phyloP scores from a whole-genome alignment of 345 rosid genomes.

The Gossypium sturtianum region DNA sequence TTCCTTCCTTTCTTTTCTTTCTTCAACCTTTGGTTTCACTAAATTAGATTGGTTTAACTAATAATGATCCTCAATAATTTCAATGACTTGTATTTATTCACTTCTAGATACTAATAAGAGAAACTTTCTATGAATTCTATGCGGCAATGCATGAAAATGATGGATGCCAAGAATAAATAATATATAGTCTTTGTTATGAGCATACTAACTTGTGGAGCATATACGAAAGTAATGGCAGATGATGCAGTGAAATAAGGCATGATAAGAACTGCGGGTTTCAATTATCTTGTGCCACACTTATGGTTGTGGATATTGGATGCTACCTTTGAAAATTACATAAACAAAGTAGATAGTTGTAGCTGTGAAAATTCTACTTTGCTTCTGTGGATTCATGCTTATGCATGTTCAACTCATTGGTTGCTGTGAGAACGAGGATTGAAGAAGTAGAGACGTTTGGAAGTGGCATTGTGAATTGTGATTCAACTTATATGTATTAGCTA shows the following conservation, averaged over 20 bases:
- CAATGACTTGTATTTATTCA: background rate
- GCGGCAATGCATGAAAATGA: background rate
- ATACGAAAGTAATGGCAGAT: background rate
- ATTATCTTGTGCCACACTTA: background rate
- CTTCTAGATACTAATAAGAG: background rate
- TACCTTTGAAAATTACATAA: background rate
- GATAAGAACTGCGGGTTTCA: background rate
- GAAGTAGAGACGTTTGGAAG: background rate
- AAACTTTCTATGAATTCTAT: background rate
- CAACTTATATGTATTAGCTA: background rate
- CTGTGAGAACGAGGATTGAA: background rate
- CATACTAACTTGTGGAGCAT: too few species aligned
- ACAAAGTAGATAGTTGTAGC: background rate
- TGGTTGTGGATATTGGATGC: background rate
- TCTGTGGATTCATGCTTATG: background rate
- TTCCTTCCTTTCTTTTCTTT: background rate
- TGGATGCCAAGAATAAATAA: background rate
- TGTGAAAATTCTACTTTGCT: background rate
- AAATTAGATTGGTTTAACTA: background rate
- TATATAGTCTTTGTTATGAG: too few species aligned
- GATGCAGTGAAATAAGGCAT: background rate
- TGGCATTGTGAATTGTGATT: background rate
- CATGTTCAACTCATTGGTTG: background rate
- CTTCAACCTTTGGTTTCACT: background rate
- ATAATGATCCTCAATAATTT: background rate